These are phyloP conservation scores for Euphorbia corollata DNA, from an alignment of 441 rosid species.

Conservation along the genomic window DNA sequence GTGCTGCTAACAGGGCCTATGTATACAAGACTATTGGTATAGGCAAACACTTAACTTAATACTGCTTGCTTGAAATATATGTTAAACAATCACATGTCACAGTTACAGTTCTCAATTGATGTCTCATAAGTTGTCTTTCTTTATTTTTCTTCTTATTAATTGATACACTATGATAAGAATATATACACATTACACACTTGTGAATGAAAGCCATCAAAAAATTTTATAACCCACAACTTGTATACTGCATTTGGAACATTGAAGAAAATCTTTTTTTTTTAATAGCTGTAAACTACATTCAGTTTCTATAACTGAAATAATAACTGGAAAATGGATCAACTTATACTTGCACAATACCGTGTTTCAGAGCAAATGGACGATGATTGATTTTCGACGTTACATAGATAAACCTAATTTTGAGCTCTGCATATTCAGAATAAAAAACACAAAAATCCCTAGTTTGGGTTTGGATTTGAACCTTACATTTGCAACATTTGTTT, in stretches of 20 bases:
- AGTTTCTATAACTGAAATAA: too few species aligned
- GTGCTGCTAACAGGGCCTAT: neutral
- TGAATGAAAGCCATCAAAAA: neutral
- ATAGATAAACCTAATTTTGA: too few species aligned
- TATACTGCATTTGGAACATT: neutral
- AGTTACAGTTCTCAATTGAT: neutral
- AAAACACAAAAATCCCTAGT: too few species aligned
- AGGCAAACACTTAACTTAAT: neutral
- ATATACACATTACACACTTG: neutral
- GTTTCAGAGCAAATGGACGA: too few species aligned
- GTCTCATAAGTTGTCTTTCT: neutral
- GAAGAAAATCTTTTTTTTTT: neutral
- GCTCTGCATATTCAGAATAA: too few species aligned
- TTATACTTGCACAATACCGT: neutral
- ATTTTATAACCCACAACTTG: too few species aligned
- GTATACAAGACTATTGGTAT: neutral
- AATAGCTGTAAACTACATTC: too few species aligned
- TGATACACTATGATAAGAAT: neutral
- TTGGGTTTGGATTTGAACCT: too few species aligned
- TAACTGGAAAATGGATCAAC: neutral
- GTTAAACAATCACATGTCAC: neutral
- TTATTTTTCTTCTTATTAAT: too few species aligned
- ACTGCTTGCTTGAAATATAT: conserved; percentile 1
- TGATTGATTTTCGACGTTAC: too few species aligned
- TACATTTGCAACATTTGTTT: too few species aligned